Evolutionary conservation across 2,329 filamentous ascomycete genomes (phyloP).

Genomic region (Talaromyces sp.): DNA sequence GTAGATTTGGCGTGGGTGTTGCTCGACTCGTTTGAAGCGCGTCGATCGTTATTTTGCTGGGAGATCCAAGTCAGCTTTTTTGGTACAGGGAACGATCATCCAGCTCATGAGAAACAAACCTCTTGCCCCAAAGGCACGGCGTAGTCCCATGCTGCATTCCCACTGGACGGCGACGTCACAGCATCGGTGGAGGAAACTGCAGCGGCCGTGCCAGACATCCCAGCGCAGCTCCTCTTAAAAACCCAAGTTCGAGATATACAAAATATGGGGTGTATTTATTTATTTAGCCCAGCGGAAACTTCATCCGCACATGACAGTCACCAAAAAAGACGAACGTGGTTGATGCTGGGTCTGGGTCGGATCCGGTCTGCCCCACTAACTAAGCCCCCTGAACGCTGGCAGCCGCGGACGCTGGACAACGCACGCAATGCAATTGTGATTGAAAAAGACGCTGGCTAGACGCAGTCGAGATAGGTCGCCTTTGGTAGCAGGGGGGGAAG

Average conservation of each 20-base stretch:
- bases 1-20: constrained; percentile 23
- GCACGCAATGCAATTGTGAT: not conserved
- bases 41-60: constrained; percentile 14
- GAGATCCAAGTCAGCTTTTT: not conserved
- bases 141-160: constrained; percentile 35
- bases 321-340: not conserved
- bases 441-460: not conserved
- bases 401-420: not conserved
- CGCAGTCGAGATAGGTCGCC: not conserved
- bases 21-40: constrained; percentile 35
- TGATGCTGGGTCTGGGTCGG: not conserved
- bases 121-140: constrained; percentile 31
- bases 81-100: not conserved
- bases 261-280: not conserved
- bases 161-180: constrained; percentile 31
- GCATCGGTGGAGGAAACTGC: constrained; percentile 35
- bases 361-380: not conserved
- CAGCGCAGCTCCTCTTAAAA: constrained; percentile 17
- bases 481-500: not conserved
- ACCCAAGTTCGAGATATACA: no score
- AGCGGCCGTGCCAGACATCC: constrained; percentile 39
- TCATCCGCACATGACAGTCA: constrained; percentile 8
- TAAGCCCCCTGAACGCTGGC: not conserved
- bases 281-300: not conserved
- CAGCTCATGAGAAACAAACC: constrained; percentile 22